Conservation (phyloP, 352 stramenopile species). For the Phytophthora colocasiae region DNA sequence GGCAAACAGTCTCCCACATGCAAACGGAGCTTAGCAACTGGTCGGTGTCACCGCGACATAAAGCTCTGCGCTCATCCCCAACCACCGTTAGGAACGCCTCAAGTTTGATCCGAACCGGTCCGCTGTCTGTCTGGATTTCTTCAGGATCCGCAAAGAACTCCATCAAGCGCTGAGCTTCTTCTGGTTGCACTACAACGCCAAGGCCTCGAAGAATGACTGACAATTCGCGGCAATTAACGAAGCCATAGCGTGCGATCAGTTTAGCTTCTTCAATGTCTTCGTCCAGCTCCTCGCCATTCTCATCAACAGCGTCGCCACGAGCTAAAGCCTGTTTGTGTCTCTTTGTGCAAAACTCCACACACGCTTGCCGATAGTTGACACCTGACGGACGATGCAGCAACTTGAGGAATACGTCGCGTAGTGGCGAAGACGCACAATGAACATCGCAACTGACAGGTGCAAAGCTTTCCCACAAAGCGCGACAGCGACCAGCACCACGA, state of each 20-base stretch:
- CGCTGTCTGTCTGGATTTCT: slow-evolving; percentile 44
- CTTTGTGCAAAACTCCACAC: slow-evolving; percentile 68
- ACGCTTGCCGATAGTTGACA: slow-evolving; percentile 86
- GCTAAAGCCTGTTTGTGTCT: slow-evolving; percentile 68
- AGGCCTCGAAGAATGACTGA: slow-evolving; percentile 61
- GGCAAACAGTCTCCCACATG: slow-evolving; percentile 93
- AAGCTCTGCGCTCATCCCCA: slow-evolving; percentile 63
- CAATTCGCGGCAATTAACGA: slow-evolving; percentile 64
- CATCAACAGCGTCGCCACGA: slow-evolving; percentile 56
- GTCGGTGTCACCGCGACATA: slow-evolving; percentile 83
- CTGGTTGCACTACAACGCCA: slow-evolving; percentile 81
- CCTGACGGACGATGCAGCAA: slow-evolving; percentile 85
- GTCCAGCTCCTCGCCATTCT: slow-evolving; percentile 63
- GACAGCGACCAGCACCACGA: slow-evolving; percentile 51
- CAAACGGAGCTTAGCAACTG: slow-evolving; percentile 83
- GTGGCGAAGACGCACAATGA: slow-evolving; percentile 85
- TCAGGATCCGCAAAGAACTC: slow-evolving; percentile 88
- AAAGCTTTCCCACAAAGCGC: slow-evolving; percentile 90
- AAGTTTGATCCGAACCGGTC: slow-evolving; percentile 26
- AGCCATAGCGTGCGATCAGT: slow-evolving; percentile 63
- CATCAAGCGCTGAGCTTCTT: slow-evolving; percentile 83
- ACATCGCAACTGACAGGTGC: slow-evolving; percentile 87
- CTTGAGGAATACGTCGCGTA: slow-evolving; percentile 92
- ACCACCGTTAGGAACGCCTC: slow-evolving; percentile 88
- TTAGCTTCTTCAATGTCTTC: slow-evolving; percentile 74